phyloP scores from a whole-genome alignment of 345 rosid genomes.

The Adansonia digitata region DNA sequence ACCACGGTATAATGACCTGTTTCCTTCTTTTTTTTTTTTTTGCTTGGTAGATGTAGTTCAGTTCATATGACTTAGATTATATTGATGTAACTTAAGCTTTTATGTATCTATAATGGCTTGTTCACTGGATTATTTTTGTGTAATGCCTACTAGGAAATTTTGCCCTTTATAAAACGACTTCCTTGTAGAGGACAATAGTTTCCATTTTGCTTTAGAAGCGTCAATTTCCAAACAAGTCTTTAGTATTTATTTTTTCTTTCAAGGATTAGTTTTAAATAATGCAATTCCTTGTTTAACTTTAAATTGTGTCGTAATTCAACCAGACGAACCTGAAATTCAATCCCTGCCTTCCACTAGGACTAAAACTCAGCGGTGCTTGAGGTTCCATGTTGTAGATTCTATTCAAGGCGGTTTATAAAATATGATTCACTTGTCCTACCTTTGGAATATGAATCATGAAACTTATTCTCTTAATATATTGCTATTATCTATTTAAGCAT shows the following conservation, averaged over 20 bases:
- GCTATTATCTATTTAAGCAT: background rate
- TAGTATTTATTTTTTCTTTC: background rate
- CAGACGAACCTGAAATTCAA: background rate
- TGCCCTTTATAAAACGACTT: background rate
- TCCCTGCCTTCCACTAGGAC: background rate
- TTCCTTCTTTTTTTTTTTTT: background rate
- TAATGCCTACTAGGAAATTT: background rate
- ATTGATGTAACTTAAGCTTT: background rate
- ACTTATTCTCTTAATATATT: background rate
- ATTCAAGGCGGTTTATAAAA: background rate
- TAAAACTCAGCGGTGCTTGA: background rate
- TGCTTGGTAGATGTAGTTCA: background rate
- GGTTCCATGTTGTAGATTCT: background rate
- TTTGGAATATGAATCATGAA: background rate
- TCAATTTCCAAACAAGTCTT: background rate
- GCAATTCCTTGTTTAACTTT: background rate
- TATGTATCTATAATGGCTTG: background rate
- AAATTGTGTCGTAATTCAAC: background rate
- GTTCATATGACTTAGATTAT: background rate
- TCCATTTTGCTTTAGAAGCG: background rate
- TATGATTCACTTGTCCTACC: background rate
- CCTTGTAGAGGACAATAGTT: background rate
- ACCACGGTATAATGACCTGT: constrained; percentile 41
- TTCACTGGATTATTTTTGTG: background rate
- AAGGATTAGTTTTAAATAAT: background rate